phyloP scores from a whole-genome alignment of 495 filamentous ascomycete genomes.

The Podospora conica region DNA sequence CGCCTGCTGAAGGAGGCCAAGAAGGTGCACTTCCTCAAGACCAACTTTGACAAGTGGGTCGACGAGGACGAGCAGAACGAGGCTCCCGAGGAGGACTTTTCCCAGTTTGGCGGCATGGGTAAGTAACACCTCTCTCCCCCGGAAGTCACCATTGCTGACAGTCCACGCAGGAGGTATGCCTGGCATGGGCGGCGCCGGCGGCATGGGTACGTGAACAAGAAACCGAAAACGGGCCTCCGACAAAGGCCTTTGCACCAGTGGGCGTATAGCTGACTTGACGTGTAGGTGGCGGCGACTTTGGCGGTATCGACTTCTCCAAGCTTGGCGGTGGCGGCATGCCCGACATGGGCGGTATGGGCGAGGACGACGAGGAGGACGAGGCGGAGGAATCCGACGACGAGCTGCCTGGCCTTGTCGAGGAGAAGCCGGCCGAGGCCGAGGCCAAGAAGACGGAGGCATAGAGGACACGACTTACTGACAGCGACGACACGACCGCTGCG shows the following conservation, averaged over 20 bases:
- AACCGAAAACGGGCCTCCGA: conserved; percentile 1
- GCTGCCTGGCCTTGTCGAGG: conserved; percentile 38
- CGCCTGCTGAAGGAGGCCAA: conserved; percentile 80
- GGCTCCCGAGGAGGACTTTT: conserved; percentile 75
- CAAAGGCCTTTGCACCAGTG: conserved; percentile 6
- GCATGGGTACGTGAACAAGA: conserved; percentile 40
- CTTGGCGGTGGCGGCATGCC: conserved; percentile 59
- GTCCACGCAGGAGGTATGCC: conserved; percentile 36
- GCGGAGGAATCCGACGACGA: conserved; percentile 51
- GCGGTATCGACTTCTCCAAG: conserved; percentile 86
- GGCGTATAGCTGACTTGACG: conserved; percentile 6
- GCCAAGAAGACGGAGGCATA: conserved; percentile 22
- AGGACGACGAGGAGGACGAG: conserved; percentile 56
- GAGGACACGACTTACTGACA: not conserved
- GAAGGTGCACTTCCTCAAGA: conserved; percentile 96
- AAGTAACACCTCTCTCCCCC: conserved; percentile 21
- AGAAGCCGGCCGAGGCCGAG: conserved; percentile 41
- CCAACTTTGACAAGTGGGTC: conserved; percentile 99
- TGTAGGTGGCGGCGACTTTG: conserved; percentile 51
- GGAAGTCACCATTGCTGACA: not conserved
- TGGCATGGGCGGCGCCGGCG: conserved; percentile 32
- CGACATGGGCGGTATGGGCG: conserved; percentile 41
- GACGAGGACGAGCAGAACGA: conserved; percentile 99
- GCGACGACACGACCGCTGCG: not conserved
- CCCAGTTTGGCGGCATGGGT: conserved; percentile 58